phyloP scores from a whole-genome alignment of 176 grass and related monocot genomes.

The Triticum aestivum region IWGSC_CS_RefSeq_v2.1 NC_057794.1:110974425-110974924 shows the following conservation, averaged over 20 bases:
- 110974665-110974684: conserved; percentile 65
- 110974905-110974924: neutral
- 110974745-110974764: conserved; percentile 48
- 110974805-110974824: conserved; percentile 48
- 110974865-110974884: conserved; percentile 27
- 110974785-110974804: conserved; percentile 55
- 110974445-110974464: conserved; percentile 56
- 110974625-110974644: neutral
- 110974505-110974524: conserved; percentile 44
- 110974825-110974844: conserved; percentile 30
- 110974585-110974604: neutral
- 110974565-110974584: conserved; percentile 51
- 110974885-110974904: neutral
- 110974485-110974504: conserved; percentile 40
- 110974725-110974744: conserved; percentile 83
- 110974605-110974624: neutral
- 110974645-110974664: neutral
- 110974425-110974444: conserved; percentile 69
- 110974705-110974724: conserved; percentile 72
- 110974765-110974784: conserved; percentile 42
- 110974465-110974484: conserved; percentile 60
- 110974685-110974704: conserved; percentile 54
- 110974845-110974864: neutral
- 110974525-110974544: conserved; percentile 54
- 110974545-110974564: conserved; percentile 60